Conservation (phyloP, 164 flowering plant genomes). For the Liquidambar formosana region DNA sequence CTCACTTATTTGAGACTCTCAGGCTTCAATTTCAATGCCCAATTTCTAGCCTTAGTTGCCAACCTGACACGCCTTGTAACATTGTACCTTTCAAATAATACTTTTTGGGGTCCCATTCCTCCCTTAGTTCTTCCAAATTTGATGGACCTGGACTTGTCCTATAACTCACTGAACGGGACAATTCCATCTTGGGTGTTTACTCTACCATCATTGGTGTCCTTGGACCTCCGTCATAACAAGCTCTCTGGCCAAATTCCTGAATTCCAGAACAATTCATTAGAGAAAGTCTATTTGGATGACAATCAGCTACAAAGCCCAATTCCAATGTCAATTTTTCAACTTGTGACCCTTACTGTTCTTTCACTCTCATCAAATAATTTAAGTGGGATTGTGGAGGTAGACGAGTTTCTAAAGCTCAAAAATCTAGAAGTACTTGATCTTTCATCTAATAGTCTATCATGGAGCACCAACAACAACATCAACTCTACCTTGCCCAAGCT, state of each 20-base stretch:
- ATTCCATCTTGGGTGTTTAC: too few species aligned
- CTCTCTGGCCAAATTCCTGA: too few species aligned
- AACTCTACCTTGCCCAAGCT: background rate
- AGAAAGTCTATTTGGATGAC: background rate
- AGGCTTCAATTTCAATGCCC: too few species aligned
- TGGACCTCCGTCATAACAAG: too few species aligned
- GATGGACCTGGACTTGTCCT: too few species aligned
- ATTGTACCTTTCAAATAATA: background rate
- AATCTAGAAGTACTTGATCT: background rate
- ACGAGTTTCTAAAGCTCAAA: background rate
- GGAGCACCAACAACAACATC: too few species aligned
- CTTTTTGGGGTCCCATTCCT: too few species aligned
- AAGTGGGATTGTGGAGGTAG: background rate
- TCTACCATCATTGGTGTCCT: too few species aligned
- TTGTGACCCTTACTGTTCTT: background rate
- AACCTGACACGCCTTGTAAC: background rate
- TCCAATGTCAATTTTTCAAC: constrained; percentile 11
- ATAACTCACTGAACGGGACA: too few species aligned
- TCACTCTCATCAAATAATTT: constrained; percentile 1
- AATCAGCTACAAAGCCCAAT: constrained; percentile 10
- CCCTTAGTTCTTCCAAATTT: too few species aligned
- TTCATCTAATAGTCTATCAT: background rate
- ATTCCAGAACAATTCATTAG: background rate
- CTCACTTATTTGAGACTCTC: too few species aligned
- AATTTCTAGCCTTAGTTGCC: too few species aligned